phyloP scores from a whole-genome alignment of 2,329 filamentous ascomycete genomes.

The Colletotrichum chlorophyti region DNA sequence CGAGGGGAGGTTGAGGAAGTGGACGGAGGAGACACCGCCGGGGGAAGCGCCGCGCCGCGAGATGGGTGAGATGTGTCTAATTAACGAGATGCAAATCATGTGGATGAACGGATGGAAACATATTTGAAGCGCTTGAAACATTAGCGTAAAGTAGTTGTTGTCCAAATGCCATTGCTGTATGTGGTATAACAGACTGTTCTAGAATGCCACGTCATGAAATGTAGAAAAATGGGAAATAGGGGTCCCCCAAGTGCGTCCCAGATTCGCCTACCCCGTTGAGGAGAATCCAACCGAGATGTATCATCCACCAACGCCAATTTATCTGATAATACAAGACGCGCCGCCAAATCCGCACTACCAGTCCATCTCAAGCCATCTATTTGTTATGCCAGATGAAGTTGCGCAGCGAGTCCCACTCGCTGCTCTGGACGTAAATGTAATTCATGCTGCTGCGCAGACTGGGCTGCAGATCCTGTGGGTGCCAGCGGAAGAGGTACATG shows the following conservation, averaged over 20 bases:
- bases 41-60: constrained; percentile 43
- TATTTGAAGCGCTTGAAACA: background rate
- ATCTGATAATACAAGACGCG: constrained; percentile 12
- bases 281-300: background rate
- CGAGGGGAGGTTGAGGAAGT: constrained; percentile 44
- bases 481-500: constrained; percentile 94
- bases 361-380: constrained; percentile 37
- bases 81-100: constrained; percentile 67
- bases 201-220: constrained; percentile 23
- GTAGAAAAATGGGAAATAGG: constrained; percentile 1
- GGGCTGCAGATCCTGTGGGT: constrained; percentile 89
- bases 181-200: constrained; percentile 31
- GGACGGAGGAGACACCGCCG: constrained; percentile 32
- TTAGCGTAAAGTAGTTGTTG: background rate
- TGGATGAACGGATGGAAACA: constrained; percentile 47
- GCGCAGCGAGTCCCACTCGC: constrained; percentile 85
- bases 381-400: constrained; percentile 89
- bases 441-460: constrained; percentile 95
- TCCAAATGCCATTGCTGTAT: constrained; percentile 6
- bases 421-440: constrained; percentile 92
- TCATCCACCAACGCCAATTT: constrained; percentile 9
- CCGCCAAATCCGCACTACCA: background rate
- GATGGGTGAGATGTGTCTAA: constrained; percentile 56
- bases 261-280: background rate
- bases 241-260: background rate